Evolutionary conservation across 2,329 filamentous ascomycete species (phyloP).

Genomic region (Aspergillus quadricinctus): DNA sequence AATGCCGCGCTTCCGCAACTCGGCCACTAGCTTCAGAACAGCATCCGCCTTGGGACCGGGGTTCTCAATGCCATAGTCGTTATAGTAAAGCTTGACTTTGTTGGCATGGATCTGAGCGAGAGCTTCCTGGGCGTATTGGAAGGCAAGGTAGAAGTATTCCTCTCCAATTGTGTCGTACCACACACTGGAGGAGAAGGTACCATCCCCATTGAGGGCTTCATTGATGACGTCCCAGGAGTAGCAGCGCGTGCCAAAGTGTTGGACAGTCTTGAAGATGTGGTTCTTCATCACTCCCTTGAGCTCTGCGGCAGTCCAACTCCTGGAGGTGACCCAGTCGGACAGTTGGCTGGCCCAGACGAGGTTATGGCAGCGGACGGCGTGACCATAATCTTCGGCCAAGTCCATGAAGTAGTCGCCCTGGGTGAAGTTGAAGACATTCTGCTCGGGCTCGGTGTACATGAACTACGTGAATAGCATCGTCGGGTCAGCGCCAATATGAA

Average conservation of each 20-base stretch:
- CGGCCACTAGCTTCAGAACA: constrained; percentile 27
- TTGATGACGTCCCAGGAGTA: constrained; percentile 32
- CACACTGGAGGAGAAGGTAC: constrained; percentile 36
- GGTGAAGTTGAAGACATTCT: constrained; percentile 53
- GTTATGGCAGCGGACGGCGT: constrained; percentile 59
- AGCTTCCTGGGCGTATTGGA: constrained; percentile 35
- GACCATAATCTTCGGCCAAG: constrained; percentile 28
- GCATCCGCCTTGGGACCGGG: constrained; percentile 29
- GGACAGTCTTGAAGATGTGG: constrained; percentile 24
- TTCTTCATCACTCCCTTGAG: constrained; percentile 51
- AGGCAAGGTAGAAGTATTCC: constrained; percentile 41
- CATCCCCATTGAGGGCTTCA: constrained; percentile 36
- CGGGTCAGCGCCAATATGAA: constrained; percentile 1
- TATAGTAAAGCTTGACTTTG: constrained; percentile 35
- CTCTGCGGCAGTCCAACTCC: constrained; percentile 53
- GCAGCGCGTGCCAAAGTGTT: constrained; percentile 22
- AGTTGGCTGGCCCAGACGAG: constrained; percentile 41
- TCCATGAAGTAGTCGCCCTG: constrained; percentile 47
- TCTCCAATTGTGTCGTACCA: constrained; percentile 40
- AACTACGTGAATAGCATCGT: constrained; percentile 42
- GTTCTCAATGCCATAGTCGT: constrained; percentile 39
- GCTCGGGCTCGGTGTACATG: constrained; percentile 54
- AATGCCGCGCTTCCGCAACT: constrained; percentile 27
- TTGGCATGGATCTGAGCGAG: constrained; percentile 24
- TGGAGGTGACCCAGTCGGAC: constrained; percentile 45